Evolutionary conservation across 371 early-diverging fungal species (phyloP).

Genomic region (Rhizopus microsporus): DNA sequence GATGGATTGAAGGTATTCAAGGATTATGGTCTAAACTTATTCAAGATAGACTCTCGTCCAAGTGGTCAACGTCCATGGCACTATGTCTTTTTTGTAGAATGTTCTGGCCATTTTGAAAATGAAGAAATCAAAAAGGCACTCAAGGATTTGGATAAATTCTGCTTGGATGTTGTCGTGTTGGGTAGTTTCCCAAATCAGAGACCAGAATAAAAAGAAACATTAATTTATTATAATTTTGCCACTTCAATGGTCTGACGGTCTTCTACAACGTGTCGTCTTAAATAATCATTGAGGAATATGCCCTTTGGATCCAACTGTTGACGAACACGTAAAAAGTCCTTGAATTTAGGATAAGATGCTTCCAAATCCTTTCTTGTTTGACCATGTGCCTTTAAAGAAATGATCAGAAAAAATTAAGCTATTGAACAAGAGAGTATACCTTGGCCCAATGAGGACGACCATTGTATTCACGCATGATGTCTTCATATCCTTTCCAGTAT

Average conservation of each 20-base stretch:
- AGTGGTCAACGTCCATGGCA: conserved; percentile 84
- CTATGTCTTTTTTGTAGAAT: conserved; percentile 90
- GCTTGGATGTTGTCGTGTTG: conserved; percentile 75
- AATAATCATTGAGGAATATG: conserved; percentile 76
- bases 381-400: conserved; percentile 53
- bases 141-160: conserved; percentile 65
- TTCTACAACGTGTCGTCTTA: conserved; percentile 62
- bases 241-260: background rate
- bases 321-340: conserved; percentile 62
- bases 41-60: conserved; percentile 92
- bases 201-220: conserved; percentile 31
- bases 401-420: background rate
- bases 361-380: conserved; percentile 57
- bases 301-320: conserved; percentile 69
- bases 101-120: conserved; percentile 78
- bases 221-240: too few species aligned
- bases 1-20: conserved; percentile 86
- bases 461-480: conserved; percentile 69
- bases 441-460: conserved; percentile 92
- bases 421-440: conserved; percentile 23
- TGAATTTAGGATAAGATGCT: conserved; percentile 66
- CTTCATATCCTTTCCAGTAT: conserved; percentile 78
- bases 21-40: conserved; percentile 78
- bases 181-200: conserved; percentile 85
- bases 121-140: conserved; percentile 64